Evolutionary conservation across 257 asterid species (phyloP).

Genomic region (Gentiana dahurica): DNA sequence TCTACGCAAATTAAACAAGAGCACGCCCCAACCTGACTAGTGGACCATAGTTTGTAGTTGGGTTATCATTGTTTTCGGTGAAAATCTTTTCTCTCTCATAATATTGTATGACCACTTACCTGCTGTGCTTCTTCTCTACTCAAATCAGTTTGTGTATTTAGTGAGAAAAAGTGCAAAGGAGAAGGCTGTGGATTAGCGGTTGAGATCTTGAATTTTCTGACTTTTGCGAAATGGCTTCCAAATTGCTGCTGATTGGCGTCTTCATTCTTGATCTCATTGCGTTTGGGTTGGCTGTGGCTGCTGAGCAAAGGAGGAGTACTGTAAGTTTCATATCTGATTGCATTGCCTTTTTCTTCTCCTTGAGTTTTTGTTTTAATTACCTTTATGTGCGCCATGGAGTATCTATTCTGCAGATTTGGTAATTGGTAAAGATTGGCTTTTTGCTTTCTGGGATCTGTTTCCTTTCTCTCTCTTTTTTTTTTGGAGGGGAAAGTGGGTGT

Average conservation of each 20-base stretch:
- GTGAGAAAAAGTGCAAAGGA: constrained; percentile 17
- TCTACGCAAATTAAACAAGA: too few species aligned
- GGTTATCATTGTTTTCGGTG: constrained; percentile 1
- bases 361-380: not conserved
- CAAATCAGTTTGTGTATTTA: constrained; percentile 22
- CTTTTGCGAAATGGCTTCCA: constrained; percentile 57
- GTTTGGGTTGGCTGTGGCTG: constrained; percentile 81
- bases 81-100: constrained; percentile 4
- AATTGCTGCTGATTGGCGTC: constrained; percentile 36
- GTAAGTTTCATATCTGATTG: constrained; percentile 21
- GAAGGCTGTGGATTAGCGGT: not conserved
- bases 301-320: constrained; percentile 79
- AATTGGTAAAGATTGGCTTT: not conserved
- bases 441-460: not conserved
- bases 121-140: constrained; percentile 21
- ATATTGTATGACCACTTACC: not conserved
- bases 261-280: constrained; percentile 69
- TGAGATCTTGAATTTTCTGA: constrained; percentile 12
- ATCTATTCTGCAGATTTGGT: too few species aligned
- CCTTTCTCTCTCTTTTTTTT: not conserved
- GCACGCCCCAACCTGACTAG: too few species aligned
- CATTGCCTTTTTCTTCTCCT: not conserved
- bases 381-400: too few species aligned
- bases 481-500: too few species aligned
- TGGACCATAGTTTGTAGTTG: too few species aligned